Percentiles rank a stretch among this genome's conserved stretches.
phyloP scores from a whole-genome alignment of 345 rosid genomes.

The Citrus reticulata region DNA sequence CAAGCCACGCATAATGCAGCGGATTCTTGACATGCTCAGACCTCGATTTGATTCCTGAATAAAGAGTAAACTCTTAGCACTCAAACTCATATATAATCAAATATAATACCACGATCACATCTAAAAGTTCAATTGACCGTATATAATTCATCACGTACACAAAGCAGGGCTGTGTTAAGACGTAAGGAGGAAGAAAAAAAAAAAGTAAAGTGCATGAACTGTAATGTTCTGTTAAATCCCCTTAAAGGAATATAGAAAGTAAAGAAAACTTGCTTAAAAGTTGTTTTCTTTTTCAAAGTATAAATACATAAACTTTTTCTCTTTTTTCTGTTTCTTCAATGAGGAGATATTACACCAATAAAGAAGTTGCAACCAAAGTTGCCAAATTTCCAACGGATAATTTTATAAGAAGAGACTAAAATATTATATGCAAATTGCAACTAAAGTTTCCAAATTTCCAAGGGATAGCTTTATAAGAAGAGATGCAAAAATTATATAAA shows the following conservation, averaged over 20 bases:
- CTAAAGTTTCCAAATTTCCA: neutral
- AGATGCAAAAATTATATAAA: no score
- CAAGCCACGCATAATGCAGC: constrained; percentile 87
- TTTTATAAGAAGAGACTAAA: neutral
- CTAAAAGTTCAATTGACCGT: neutral
- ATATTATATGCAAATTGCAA: neutral
- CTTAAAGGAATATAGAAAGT: neutral
- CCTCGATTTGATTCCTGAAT: constrained; percentile 72
- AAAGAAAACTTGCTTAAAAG: neutral
- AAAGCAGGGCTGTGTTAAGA: neutral
- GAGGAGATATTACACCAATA: neutral
- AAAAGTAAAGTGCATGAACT: neutral
- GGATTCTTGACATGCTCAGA: constrained; percentile 79
- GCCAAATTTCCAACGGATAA: neutral
- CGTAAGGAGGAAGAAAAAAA: neutral
- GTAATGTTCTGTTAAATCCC: neutral
- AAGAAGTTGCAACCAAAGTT: neutral
- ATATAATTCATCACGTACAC: neutral
- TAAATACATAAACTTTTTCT: neutral
- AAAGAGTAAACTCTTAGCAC: constrained; percentile 1
- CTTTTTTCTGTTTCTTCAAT: neutral
- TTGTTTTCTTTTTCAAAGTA: neutral
- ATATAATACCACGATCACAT: neutral
- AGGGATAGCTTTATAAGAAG: neutral
- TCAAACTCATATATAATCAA: constrained; percentile 10